These are phyloP conservation scores for Isoetes taiwanensis DNA, from an alignment of 75 land plant species.

Conservation along the genomic window DNA sequence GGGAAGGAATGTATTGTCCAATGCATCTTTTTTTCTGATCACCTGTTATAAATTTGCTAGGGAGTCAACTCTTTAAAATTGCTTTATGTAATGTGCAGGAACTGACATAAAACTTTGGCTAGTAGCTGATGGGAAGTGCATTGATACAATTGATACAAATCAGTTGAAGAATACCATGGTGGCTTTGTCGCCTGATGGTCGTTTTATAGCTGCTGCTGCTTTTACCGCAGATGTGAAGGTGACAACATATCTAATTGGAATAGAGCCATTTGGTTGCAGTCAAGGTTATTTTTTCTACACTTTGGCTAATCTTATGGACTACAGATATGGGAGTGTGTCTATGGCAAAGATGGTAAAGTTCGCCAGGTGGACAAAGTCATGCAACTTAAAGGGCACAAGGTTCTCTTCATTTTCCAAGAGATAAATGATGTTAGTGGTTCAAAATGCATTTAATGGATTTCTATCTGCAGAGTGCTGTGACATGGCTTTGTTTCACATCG, in stretches of 20 bases:
- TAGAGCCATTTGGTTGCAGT: too few relatives aligned
- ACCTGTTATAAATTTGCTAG: too few relatives aligned
- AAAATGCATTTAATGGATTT: neutral
- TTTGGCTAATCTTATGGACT: too few relatives aligned
- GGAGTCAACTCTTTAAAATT: too few relatives aligned
- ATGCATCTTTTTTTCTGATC: too few relatives aligned
- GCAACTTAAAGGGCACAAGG: slow-evolving; percentile 99
- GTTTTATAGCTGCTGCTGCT: slow-evolving; percentile 96
- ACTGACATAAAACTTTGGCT: slow-evolving; percentile 88
- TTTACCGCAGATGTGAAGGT: slow-evolving; percentile 99
- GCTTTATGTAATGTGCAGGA: slow-evolving; percentile 27
- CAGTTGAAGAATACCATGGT: slow-evolving; percentile 93
- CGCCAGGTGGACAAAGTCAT: slow-evolving; percentile 78
- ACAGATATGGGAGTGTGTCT: slow-evolving; percentile 91
- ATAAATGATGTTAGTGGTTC: too few relatives aligned
- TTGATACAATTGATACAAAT: slow-evolving; percentile 79
- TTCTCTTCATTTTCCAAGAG: slow-evolving; percentile 12
- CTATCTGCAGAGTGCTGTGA: slow-evolving; percentile 80
- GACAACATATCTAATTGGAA: too few relatives aligned
- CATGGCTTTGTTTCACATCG: slow-evolving; percentile 77
- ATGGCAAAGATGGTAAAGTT: slow-evolving; percentile 87
- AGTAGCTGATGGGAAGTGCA: slow-evolving; percentile 61
- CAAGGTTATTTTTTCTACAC: too few relatives aligned
- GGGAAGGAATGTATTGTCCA: too few relatives aligned
- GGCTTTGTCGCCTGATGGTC: slow-evolving; percentile 83